Base-by-base conservation (phyloP, 169 alveolate species). In the Toxoplasma gondii region DNA sequence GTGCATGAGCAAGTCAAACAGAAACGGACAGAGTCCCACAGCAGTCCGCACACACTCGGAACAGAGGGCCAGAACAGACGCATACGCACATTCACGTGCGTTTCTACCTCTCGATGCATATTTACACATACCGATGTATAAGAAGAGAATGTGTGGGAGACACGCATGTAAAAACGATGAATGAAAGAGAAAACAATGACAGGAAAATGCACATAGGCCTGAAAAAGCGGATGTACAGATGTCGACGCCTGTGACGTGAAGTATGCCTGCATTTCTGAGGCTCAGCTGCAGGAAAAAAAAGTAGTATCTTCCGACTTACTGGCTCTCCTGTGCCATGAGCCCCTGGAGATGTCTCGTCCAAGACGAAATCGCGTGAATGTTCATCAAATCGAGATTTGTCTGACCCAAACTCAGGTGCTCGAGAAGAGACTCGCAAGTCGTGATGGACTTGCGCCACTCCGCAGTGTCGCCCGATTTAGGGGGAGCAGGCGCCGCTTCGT, bases 401-500 rank as follows among this genome's bases (percentile, higher is more conserved):
- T 82, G 90, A 1, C 90, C 90, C 34, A 82, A 0, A 38, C 90
- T 49, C 17, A 82, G 90, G 64, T 82, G 90, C 41, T 82, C 90
- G 41, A 82, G 90, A 9, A 82, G 90, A 10, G 44, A 22, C 67
- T 82, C 90, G 64, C 90, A 82, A 12, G 38, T 44, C 24, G 54
- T 67, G 64, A 82, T 43, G 90, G 54, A 31, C 67, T 44, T 39
- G 54, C 90, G n/a, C 90, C 90, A 82, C 41, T 82, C 90, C 38
- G 69, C 64, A 29, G 54, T 43, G 1, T 82, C 67, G 7, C 54
- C 90, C 10, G 44, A 22, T 36, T 38, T 43, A 0, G 90, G 64
- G 67, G 90, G 90, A 24, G 64, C 44, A 82, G 90, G 67, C n/a
- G 67, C 67, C 38, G 64, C 90, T 39, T 82, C 90, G 67, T 82